Evolutionary conservation across 345 rosid species (phyloP).

Genomic region (Nasturtium officinale): DNA sequence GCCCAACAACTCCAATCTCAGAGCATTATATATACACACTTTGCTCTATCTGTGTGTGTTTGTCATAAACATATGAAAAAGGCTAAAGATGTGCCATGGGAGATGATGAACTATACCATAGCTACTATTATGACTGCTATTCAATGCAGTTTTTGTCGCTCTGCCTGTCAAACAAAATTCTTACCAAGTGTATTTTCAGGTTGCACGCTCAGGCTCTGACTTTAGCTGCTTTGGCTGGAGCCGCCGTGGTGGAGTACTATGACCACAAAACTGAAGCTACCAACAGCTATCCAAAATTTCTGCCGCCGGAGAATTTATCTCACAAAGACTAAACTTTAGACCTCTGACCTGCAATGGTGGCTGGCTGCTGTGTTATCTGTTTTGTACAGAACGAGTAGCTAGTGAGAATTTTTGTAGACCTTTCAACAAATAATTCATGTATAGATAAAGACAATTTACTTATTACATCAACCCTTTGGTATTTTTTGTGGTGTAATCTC

Average conservation of each 20-base stretch:
- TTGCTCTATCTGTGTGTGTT: background rate
- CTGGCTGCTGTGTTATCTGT: background rate
- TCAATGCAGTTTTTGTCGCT: background rate
- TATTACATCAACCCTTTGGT: too few species aligned
- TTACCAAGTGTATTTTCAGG: slow-evolving; percentile 44
- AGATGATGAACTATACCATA: background rate
- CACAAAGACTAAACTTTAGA: slow-evolving; percentile 50
- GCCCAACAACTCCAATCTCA: background rate
- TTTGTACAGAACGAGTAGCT: background rate
- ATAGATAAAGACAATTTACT: background rate
- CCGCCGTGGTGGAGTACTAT: slow-evolving; percentile 71
- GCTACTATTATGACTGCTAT: too few species aligned
- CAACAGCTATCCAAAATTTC: slow-evolving; percentile 50
- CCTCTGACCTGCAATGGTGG: slow-evolving; percentile 4
- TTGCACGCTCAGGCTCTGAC: slow-evolving; percentile 87
- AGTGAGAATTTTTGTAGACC: background rate
- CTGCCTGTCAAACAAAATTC: background rate
- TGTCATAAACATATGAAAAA: slow-evolving; percentile 5
- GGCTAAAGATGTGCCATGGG: background rate
- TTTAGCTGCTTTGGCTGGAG: slow-evolving; percentile 80
- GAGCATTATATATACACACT: background rate
- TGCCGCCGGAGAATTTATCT: slow-evolving; percentile 46
- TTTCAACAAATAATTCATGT: background rate
- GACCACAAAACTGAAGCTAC: slow-evolving; percentile 55
- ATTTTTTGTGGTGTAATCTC: too few species aligned